Evolutionary conservation across 768 basidiomycete genomes (phyloP), one percentile per base, ranked within the genome.

Genomic region (Pleurotus eryngii): DNA sequence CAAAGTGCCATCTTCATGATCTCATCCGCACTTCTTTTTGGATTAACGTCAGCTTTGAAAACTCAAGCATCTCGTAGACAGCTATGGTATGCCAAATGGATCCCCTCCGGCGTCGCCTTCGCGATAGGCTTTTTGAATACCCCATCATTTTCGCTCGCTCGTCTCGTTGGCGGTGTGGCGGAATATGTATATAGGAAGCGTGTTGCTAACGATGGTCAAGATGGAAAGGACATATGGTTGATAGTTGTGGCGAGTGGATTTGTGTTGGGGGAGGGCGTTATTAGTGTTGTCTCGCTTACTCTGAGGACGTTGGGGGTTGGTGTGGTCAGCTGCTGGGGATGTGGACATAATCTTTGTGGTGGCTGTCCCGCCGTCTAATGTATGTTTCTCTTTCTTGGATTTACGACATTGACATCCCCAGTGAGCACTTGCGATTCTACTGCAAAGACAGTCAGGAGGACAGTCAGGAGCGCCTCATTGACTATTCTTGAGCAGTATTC

Each of bases 81-180:
- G 22, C 64, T 75, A 35, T 76, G 77, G 63, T 83, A 81, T 60
- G 81, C 85, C n/a, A 83, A 81, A 50, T 92, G 89, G 85, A 85
- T 95, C 38, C 93, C 93, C 4, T 95, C 92, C 1, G 95, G 95
- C 20, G 85, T 98, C 39, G 95, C 94, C 1, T 98, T 98, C 67
- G 94, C 94, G 4, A 91, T 97, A 57, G 94, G 96, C 0, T 97
- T 98, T 71, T 76, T 98, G 65, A 98, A 98, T 67, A 93, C 95
- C 0, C 96, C 96, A 3, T 90, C 89, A 3, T 98, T 98, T 75
- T 92, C 93, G 5, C 80, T 98, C 57, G 94, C 96, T 1, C 85
- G 96, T 51, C 76, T 98, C 27, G 78, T 96, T 55, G 96, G 96
- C 38, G 96, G 96, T 2, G 68, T 90, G 60, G 71, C 91, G 61